phyloP scores from a whole-genome alignment of 1,139 yeast genomes.

The Arxiozyma bovina region DNA sequence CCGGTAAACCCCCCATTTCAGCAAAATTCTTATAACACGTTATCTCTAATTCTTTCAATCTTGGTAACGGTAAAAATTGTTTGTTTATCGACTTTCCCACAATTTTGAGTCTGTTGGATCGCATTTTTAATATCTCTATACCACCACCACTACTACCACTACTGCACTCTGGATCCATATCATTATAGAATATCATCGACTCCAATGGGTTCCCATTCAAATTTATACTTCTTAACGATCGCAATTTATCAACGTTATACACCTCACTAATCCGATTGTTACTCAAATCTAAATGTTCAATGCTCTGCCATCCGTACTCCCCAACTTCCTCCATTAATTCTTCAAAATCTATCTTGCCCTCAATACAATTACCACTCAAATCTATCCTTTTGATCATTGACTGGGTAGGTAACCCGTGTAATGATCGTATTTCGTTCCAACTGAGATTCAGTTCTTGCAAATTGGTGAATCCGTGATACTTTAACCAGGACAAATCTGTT shows the following conservation, averaged over 20 bases:
- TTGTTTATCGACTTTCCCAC: neutral
- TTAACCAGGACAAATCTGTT: neutral
- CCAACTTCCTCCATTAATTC: slow-evolving; percentile 7
- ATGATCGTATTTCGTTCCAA: slow-evolving; percentile 16
- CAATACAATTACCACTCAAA: slow-evolving; percentile 18
- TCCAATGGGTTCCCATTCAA: slow-evolving; percentile 23
- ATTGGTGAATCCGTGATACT: slow-evolving; percentile 10
- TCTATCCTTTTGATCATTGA: slow-evolving; percentile 12
- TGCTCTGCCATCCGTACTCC: slow-evolving; percentile 16
- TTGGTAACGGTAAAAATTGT: neutral
- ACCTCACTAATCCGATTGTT: slow-evolving; percentile 18
- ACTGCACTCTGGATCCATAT: neutral
- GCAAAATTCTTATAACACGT: neutral
- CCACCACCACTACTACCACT: too few species aligned
- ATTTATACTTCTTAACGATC: slow-evolving; percentile 14
- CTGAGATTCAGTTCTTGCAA: slow-evolving; percentile 20
- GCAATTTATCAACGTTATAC: slow-evolving; percentile 14
- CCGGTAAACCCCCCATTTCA: neutral
- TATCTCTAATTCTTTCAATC: neutral
- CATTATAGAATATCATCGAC: neutral
- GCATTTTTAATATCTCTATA: neutral
- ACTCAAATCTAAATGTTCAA: slow-evolving; percentile 21
- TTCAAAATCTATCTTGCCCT: slow-evolving; percentile 16
- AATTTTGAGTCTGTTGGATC: neutral
- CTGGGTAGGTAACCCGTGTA: slow-evolving; percentile 16